Percentiles rank a stretch among this genome's conserved stretches.
Evolutionary conservation across 805 yeast genomes (phyloP).

Genomic region (Candida silvicultrix): DNA sequence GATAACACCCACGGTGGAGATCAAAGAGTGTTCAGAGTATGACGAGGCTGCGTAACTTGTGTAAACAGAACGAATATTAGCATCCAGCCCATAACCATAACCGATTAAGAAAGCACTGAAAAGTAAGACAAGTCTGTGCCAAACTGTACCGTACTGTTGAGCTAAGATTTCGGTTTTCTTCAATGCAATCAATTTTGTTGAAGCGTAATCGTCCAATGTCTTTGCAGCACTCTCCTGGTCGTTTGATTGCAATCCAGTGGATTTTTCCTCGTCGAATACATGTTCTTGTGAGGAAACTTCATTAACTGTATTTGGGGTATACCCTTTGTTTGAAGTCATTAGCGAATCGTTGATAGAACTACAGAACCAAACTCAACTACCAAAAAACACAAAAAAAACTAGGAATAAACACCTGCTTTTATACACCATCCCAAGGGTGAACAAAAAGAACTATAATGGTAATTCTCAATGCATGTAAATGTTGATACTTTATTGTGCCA

Average conservation of each 20-base stretch:
- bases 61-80: constrained; percentile 39
- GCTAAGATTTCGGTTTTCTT: constrained; percentile 44
- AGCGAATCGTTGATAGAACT: too few relatives aligned
- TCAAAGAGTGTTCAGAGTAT: constrained; percentile 46
- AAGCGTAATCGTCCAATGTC: constrained; percentile 5
- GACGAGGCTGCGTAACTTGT: constrained; percentile 52
- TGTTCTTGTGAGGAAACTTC: too few relatives aligned
- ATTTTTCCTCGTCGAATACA: neutral
- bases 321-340: too few relatives aligned
- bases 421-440: too few relatives aligned
- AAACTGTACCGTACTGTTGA: constrained; percentile 33
- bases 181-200: constrained; percentile 36
- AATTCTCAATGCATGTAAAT: too few relatives aligned
- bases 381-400: too few relatives aligned
- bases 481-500: too few relatives aligned
- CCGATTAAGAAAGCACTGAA: constrained; percentile 42
- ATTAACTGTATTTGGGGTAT: too few relatives aligned
- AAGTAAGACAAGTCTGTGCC: constrained; percentile 30
- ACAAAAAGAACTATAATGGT: too few relatives aligned
- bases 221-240: too few relatives aligned
- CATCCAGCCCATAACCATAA: constrained; percentile 51
- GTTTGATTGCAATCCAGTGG: neutral
- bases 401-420: too few relatives aligned
- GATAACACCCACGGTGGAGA: constrained; percentile 54
- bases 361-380: too few relatives aligned